Evolutionary conservation across 139 green algal species (phyloP).

Genomic region (Auxenochlorella protothecoides): DNA sequence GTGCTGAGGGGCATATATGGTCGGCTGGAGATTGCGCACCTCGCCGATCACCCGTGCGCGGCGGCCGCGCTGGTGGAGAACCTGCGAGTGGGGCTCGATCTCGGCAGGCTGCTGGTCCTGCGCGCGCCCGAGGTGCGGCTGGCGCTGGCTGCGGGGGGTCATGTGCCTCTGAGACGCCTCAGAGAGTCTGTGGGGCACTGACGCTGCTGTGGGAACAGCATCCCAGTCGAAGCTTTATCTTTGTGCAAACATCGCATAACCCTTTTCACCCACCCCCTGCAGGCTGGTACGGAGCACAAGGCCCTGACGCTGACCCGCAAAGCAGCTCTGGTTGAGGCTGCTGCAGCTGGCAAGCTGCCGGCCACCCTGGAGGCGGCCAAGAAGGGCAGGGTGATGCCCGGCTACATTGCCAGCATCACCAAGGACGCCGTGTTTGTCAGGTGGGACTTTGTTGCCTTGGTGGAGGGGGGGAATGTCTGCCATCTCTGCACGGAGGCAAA

Average conservation of each 20-base stretch:
- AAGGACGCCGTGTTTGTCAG: constrained; percentile 67
- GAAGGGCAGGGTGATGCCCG: constrained; percentile 42
- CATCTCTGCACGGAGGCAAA: too few relatives aligned
- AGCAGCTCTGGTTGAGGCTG: constrained; percentile 40
- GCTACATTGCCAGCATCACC: constrained; percentile 70
- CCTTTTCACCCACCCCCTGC: too few relatives aligned
- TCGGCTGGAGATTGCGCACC: constrained; percentile 51
- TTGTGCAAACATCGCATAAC: too few relatives aligned
- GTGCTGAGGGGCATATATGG: background rate
- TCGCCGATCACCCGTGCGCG: constrained; percentile 63
- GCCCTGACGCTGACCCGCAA: constrained; percentile 45
- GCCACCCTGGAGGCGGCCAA: constrained; percentile 26
- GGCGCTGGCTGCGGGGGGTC: too few relatives aligned
- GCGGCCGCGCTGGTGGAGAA: constrained; percentile 32
- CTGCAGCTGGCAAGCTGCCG: constrained; percentile 29
- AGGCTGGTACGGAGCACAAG: background rate
- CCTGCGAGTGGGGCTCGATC: constrained; percentile 20
- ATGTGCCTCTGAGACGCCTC: too few relatives aligned
- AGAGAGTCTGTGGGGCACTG: too few relatives aligned
- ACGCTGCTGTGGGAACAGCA: too few relatives aligned
- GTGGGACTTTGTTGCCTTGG: background rate
- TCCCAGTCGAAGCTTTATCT: too few relatives aligned
- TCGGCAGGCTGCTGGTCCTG: constrained; percentile 49
- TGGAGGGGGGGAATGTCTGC: background rate
- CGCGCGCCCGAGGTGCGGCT: constrained; percentile 36